These are phyloP conservation scores for Zasmidium cellare DNA, from an alignment of 2,329 filamentous ascomycete species.

Conservation along the genomic window DNA sequence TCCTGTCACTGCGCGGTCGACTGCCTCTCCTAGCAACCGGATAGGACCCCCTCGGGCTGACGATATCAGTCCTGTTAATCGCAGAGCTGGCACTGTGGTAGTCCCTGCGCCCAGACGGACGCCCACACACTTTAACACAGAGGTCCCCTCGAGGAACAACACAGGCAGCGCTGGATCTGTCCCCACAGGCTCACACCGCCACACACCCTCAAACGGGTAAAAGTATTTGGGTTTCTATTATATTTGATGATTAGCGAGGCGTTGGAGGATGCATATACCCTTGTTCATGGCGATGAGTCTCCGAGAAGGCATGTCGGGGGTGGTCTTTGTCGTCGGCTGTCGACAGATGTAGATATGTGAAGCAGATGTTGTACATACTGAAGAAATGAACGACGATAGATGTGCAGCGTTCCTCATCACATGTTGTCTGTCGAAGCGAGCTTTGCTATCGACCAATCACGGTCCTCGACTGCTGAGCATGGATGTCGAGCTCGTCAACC, in stretches of 20 bases:
- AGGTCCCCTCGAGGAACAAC: conserved; percentile 6
- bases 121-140: conserved; percentile 7
- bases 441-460: not conserved
- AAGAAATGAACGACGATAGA: not conserved
- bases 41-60: conserved; percentile 29
- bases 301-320: not conserved
- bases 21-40: conserved; percentile 2
- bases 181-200: not conserved
- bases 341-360: conserved; percentile 1
- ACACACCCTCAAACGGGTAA: conserved; percentile 3
- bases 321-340: not conserved
- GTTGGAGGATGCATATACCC: conserved; percentile 5
- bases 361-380: conserved; percentile 1
- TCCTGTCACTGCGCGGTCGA: not conserved
- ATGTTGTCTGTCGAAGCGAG: not conserved
- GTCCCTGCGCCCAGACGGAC: conserved; percentile 25
- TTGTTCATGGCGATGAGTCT: not conserved
- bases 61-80: conserved; percentile 29
- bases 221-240: conserved; percentile 1
- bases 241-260: conserved; percentile 7
- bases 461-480: not conserved
- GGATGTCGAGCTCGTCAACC: not conserved
- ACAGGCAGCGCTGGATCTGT: not conserved
- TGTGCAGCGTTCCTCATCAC: not conserved
- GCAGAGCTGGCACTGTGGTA: conserved; percentile 22